Base-by-base conservation (phyloP, 1,139 yeast species). In the Lodderomyces theae region DNA sequence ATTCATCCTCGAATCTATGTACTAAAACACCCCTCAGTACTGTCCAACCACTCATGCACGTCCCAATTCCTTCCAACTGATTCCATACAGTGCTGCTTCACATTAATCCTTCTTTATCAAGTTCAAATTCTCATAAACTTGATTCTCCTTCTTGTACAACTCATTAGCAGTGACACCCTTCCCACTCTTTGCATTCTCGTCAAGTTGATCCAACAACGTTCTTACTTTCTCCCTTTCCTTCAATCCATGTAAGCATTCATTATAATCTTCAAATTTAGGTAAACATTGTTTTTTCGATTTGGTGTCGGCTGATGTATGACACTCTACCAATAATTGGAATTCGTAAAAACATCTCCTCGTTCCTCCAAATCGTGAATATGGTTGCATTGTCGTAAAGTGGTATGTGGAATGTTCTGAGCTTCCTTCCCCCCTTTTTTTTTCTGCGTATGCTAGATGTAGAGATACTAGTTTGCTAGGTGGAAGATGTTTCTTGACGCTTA, bases 321-420 rank as follows among this genome's bases (percentile, higher is more conserved):
- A 72, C 17, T 72, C 72, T 42, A 64, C 65, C 46, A 70, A 63
- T 15, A 72, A 61, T 56, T 72, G 77, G 59, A 70, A 72, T 51
- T 72, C 77, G 56, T 71, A 72, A 54, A 70, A 72, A 53, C 77
- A 72, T 61, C 61, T 70, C 61, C 76, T 69, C 48, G 77, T 72
- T 43, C 76, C 77, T 30, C 77, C 77, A 28, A 66, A 58, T 65
- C 77, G 69, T 38, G 76, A 69, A 51, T 70, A 69, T 52, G 77
- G 77, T 53, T 70, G 77, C 77, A 72, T 72, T 37, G 7, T 29
- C 9, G n/a, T 22, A 3, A 13, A n/a, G 16, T n/a, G 5, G 13
- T 31, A 35, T 31, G 41, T 56, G 44, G 19, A 8, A 13, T 28
- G 32, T 13, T n/a, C n/a, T n/a, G n/a, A n/a, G n/a, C n/a, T n/a